Evolutionary conservation across 2,329 filamentous ascomycete species (phyloP).

Genomic region (Kalmusia sp.): DNA sequence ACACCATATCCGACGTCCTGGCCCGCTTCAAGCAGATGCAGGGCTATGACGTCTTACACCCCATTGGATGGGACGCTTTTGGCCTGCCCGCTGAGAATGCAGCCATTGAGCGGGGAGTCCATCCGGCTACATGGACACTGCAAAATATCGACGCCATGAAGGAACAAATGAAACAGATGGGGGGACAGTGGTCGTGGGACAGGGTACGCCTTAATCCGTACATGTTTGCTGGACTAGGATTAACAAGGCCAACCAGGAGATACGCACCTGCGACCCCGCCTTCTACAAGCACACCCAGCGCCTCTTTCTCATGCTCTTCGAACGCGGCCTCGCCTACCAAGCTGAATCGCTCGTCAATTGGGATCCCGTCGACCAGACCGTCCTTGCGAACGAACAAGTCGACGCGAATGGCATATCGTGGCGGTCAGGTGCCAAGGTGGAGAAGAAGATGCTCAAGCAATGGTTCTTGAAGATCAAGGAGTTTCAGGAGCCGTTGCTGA

Average conservation of each 20-base stretch:
- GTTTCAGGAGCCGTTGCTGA: conserved; percentile 75
- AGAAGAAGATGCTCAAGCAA: conserved; percentile 80
- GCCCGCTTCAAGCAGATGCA: conserved; percentile 78
- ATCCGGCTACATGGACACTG: conserved; percentile 80
- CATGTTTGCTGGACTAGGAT: conserved; percentile 8
- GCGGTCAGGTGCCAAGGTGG: conserved; percentile 84
- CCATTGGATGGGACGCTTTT: conserved; percentile 97
- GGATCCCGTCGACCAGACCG: conserved; percentile 87
- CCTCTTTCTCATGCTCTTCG: conserved; percentile 79
- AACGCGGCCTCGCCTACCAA: conserved; percentile 80
- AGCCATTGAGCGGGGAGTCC: conserved; percentile 80
- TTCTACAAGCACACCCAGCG: conserved; percentile 92
- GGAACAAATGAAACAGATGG: conserved; percentile 78
- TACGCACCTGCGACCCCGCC: conserved; percentile 81
- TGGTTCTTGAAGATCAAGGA: conserved; percentile 89
- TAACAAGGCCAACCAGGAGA: conserved; percentile 63
- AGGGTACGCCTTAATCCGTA: conserved; percentile 57
- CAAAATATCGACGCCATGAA: conserved; percentile 87
- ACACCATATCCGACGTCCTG: conserved; percentile 87
- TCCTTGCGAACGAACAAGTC: conserved; percentile 93
- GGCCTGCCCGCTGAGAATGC: conserved; percentile 91
- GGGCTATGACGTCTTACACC: conserved; percentile 77
- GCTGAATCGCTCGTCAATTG: conserved; percentile 87
- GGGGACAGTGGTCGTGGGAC: conserved; percentile 83
- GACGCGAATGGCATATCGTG: conserved; percentile 84